phyloP scores from a whole-genome alignment of 2,329 filamentous ascomycete species.

The Rutstroemia sp. region DNA sequence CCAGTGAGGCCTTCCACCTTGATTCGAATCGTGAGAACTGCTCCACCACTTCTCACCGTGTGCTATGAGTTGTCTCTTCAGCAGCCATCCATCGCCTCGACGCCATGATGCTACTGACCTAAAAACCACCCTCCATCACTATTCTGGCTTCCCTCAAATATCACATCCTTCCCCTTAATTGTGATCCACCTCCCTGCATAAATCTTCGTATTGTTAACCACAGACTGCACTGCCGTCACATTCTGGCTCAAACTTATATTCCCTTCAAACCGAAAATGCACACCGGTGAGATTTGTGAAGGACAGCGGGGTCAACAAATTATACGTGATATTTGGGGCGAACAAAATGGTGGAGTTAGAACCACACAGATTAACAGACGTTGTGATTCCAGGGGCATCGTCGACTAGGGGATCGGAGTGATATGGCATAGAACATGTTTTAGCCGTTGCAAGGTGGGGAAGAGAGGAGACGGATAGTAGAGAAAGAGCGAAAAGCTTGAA shows the following conservation, averaged over 20 bases:
- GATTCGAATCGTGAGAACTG: neutral
- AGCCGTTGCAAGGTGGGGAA: neutral
- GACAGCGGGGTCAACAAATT: neutral
- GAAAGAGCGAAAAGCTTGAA: neutral
- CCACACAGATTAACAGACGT: neutral
- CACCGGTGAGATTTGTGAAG: neutral
- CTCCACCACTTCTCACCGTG: conserved; percentile 6
- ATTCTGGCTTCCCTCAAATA: neutral
- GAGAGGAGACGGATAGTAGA: neutral
- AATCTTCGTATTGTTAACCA: neutral
- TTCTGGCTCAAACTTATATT: conserved; percentile 6
- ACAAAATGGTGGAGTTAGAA: neutral
- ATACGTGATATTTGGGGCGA: neutral
- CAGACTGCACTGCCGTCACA: neutral
- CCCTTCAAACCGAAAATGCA: neutral
- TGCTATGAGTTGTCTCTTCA: neutral
- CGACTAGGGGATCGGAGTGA: neutral
- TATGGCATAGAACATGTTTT: conserved; percentile 5
- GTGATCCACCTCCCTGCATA: conserved; percentile 2
- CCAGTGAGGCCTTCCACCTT: conserved; percentile 1
- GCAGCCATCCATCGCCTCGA: neutral
- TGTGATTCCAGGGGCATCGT: neutral
- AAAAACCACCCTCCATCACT: neutral
- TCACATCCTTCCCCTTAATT: neutral
- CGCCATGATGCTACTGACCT: neutral